Evolutionary conservation across 495 filamentous ascomycete genomes (phyloP).

Genomic region (Hypoxylon rickii): DNA sequence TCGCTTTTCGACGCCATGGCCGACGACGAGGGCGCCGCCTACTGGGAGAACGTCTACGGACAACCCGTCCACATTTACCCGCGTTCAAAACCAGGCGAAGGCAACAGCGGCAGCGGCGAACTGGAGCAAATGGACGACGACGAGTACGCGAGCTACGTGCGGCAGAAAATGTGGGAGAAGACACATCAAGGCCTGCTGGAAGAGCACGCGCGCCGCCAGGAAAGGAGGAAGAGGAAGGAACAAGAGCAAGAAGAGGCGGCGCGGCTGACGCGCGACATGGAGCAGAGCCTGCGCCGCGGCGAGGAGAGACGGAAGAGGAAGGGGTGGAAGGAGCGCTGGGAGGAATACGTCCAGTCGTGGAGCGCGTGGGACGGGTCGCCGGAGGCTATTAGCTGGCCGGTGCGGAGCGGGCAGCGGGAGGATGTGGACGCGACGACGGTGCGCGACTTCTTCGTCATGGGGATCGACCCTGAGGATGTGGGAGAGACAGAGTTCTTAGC

Average conservation of each 20-base stretch:
- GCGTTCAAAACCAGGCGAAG: slow-evolving; percentile 8
- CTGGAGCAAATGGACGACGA: slow-evolving; percentile 90
- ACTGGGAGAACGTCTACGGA: slow-evolving; percentile 94
- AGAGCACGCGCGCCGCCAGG: slow-evolving; percentile 52
- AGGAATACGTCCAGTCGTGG: slow-evolving; percentile 66
- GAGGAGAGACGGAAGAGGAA: slow-evolving; percentile 46
- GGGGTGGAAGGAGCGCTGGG: slow-evolving; percentile 58
- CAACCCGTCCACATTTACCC: slow-evolving; percentile 71
- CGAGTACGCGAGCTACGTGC: slow-evolving; percentile 84
- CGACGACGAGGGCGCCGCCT: slow-evolving; percentile 93
- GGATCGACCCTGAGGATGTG: slow-evolving; percentile 52
- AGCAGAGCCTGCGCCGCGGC: slow-evolving; percentile 54
- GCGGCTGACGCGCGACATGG: slow-evolving; percentile 54
- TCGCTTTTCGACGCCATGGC: slow-evolving; percentile 99
- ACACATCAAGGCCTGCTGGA: slow-evolving; percentile 69
- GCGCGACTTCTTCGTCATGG: slow-evolving; percentile 48
- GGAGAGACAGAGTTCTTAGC: slow-evolving; percentile 60
- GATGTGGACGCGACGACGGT: slow-evolving; percentile 39
- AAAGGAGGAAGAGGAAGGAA: slow-evolving; percentile 46
- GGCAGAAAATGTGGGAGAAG: slow-evolving; percentile 90
- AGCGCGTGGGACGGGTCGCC: slow-evolving; percentile 51
- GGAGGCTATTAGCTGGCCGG: slow-evolving; percentile 76
- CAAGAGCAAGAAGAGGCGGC: slow-evolving; percentile 50
- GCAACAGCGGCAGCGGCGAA: slow-evolving; percentile 54
- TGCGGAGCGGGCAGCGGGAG: slow-evolving; percentile 59